Base-by-base conservation (phyloP, 2,329 filamentous ascomycete genomes). In the Colletotrichum sp. region DNA sequence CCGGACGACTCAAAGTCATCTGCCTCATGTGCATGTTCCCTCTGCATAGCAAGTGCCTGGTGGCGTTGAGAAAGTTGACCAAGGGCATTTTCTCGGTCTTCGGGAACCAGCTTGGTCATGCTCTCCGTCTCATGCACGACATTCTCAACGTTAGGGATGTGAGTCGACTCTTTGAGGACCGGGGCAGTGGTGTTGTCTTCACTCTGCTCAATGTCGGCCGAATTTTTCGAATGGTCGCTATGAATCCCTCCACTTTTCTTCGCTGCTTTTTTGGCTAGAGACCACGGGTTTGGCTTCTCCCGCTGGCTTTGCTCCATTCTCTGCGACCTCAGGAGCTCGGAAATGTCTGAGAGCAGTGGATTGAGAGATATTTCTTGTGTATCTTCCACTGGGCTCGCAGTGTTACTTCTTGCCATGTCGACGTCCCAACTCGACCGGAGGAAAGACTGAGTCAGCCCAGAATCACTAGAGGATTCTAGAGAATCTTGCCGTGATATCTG, bases 201-300 rank as follows among this genome's bases (percentile, higher is more conserved):
- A 30, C 8, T 24, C 12, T 30, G 58, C 18, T 28, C 32, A 36
- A 9, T 28, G 34, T 24, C 32, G 16, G 24, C 34, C 61, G 24
- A 64, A 28, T 26, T 26, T 13, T 64, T n/a, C 13, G 13, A 26
- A 26, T 26, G 10, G 13, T 26, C 34, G 61, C 26, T 16, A 6
- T 26, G 30, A 34, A 8, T 15, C 13, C 28, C 30, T 63, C 32
- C 57, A 32, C 32, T 57, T 60, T 52, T 65, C 16, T 36, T 55
- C 15, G 68, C 61, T 9, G 75, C 55, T 9, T 26, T 61, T 21
- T 68, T 71, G 30, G 77, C 75, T 16, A 77, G 61, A 12, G 67
- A 57, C 77, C 77, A 78, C 1, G 76, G 77, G 8, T 76, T 77
- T n/a, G 70, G 28, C 16, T 71, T 36, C 28, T 77, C 43, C 16